phyloP scores from a whole-genome alignment of 352 stramenopile species.

The Globisporangium barbulae region DNA sequence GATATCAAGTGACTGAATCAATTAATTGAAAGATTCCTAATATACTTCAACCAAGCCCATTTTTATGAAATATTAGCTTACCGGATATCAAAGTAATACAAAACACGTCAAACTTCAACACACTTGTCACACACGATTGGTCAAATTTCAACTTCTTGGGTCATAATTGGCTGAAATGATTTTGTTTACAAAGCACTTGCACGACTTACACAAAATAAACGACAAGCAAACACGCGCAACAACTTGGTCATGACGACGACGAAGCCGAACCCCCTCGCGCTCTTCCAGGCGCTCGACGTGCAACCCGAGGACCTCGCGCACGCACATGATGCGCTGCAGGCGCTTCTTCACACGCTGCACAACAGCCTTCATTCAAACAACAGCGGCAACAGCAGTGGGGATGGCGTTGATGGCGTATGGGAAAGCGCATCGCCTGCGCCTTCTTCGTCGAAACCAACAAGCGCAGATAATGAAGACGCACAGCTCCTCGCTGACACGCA shows the following conservation, averaged over 20 bases:
- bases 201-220: too few species aligned
- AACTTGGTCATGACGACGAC: not conserved
- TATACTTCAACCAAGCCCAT: too few species aligned
- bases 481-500: not conserved
- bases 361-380: not conserved
- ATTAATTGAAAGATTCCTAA: not conserved
- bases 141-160: too few species aligned
- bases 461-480: not conserved
- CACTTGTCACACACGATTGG: too few species aligned
- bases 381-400: not conserved
- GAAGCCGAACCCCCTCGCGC: not conserved
- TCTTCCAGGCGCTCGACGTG: conserved; percentile 4
- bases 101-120: not conserved
- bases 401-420: not conserved
- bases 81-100: not conserved
- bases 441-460: not conserved
- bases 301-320: not conserved
- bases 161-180: too few species aligned
- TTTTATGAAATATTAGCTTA: not conserved
- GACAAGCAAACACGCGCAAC: not conserved
- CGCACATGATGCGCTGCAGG: not conserved
- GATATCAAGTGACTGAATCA: not conserved
- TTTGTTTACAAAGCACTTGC: too few species aligned
- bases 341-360: conserved; percentile 1
- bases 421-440: conserved; percentile 1